Percentiles rank a stretch among this genome's conserved stretches.
Evolutionary conservation across 148 eudicot species (phyloP).

Genomic region (Rhododendron williamsianum): DNA sequence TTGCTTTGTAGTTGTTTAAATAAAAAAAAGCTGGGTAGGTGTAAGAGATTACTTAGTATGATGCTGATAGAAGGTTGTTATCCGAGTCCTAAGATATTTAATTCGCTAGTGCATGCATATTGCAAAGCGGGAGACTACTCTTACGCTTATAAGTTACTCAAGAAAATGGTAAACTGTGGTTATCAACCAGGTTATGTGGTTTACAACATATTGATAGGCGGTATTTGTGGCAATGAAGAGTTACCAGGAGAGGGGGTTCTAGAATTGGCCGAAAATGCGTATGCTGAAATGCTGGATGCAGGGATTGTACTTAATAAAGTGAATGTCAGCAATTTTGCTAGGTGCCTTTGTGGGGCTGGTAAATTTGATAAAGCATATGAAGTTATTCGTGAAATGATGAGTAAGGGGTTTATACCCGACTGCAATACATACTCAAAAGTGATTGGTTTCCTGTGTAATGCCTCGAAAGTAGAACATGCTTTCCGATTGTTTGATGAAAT

Average conservation of each 20-base stretch:
- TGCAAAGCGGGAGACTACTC: conserved; percentile 61
- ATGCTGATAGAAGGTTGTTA: conserved; percentile 97
- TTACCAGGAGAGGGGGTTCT: conserved; percentile 41
- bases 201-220: conserved; percentile 87
- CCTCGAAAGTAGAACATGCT: conserved; percentile 69
- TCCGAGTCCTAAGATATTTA: conserved; percentile 64
- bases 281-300: conserved; percentile 60
- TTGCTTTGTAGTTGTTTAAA: conserved; percentile 78
- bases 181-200: conserved; percentile 72
- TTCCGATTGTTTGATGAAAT: conserved; percentile 72
- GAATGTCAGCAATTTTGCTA: conserved; percentile 60
- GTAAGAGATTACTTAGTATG: conserved; percentile 74
- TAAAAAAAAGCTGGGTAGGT: conserved; percentile 66
- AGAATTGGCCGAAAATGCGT: conserved; percentile 75
- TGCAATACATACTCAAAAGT: conserved; percentile 72
- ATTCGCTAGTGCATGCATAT: conserved; percentile 72
- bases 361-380: conserved; percentile 72
- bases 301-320: conserved; percentile 70
- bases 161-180: conserved; percentile 64
- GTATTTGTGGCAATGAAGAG: conserved; percentile 66
- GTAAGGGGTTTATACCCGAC: conserved; percentile 86
- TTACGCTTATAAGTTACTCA: conserved; percentile 86
- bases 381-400: conserved; percentile 70
- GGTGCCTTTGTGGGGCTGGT: conserved; percentile 77
- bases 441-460: conserved; percentile 69